Percentiles rank a stretch among this genome's conserved stretches.
Conservation (phyloP, 257 asterid species). For the Solanum piurae region DNA sequence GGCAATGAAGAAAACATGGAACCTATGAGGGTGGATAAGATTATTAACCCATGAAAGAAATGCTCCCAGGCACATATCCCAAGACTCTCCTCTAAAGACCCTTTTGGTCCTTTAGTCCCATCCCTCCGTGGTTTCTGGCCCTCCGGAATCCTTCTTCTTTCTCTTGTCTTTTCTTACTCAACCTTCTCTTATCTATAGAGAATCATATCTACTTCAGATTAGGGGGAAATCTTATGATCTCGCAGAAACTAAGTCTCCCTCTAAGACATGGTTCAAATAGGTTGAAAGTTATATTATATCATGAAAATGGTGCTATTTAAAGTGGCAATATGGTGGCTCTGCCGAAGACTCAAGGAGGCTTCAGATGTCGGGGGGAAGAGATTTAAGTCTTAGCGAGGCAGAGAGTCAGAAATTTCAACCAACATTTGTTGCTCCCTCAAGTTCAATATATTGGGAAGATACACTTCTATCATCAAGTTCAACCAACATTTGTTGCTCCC, state of each 20-base stretch:
- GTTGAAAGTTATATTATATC: neutral
- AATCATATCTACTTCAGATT: neutral
- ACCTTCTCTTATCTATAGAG: neutral
- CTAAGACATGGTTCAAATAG: neutral
- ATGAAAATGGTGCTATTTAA: neutral
- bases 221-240: neutral
- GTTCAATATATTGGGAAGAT: neutral
- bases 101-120: neutral
- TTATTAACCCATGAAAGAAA: neutral
- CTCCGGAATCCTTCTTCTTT: neutral
- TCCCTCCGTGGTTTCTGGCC: neutral
- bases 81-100: neutral
- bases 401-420: neutral
- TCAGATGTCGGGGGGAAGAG: neutral
- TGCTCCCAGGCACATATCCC: neutral
- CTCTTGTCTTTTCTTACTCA: neutral
- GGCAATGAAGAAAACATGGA: neutral
- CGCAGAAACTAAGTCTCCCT: neutral
- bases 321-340: neutral
- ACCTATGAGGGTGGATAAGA: neutral
- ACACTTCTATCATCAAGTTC: neutral
- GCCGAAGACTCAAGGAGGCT: neutral
- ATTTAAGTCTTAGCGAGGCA: neutral
- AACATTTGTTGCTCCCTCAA: neutral
- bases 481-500: too few species aligned